These are phyloP conservation scores for Ostreobium quekettii DNA, from an alignment of 139 green algal genomes.

Conservation along the genomic window DNA sequence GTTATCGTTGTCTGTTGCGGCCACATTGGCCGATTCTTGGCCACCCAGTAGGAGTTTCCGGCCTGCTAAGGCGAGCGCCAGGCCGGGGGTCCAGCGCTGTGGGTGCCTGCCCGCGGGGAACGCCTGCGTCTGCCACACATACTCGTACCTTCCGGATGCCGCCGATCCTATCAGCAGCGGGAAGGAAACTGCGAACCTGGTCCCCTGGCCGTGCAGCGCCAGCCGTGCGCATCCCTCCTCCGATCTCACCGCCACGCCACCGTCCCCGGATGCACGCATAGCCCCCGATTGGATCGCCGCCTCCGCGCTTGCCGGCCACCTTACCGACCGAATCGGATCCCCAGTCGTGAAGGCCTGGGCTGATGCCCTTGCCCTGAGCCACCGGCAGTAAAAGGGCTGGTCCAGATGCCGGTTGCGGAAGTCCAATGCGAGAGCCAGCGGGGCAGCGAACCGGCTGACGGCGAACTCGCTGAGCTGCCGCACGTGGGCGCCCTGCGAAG, in stretches of 20 bases:
- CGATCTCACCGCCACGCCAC: constrained; percentile 29
- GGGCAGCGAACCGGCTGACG: constrained; percentile 26
- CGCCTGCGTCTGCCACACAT: constrained; percentile 44
- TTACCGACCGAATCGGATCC: constrained; percentile 29
- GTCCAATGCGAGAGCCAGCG: constrained; percentile 35
- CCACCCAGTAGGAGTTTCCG: too few relatives aligned
- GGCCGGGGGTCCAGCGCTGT: constrained; percentile 10
- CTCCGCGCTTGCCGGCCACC: constrained; percentile 32
- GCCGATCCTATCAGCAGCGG: constrained; percentile 38
- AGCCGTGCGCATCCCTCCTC: constrained; percentile 37
- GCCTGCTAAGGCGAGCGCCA: neutral
- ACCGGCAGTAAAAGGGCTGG: constrained; percentile 26
- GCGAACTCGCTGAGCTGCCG: constrained; percentile 48
- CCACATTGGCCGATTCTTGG: too few relatives aligned
- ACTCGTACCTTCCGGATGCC: constrained; percentile 28
- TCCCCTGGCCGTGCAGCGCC: constrained; percentile 36
- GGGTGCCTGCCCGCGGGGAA: constrained; percentile 21
- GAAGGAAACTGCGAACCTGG: constrained; percentile 51
- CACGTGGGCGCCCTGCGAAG: constrained; percentile 9
- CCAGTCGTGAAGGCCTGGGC: constrained; percentile 27
- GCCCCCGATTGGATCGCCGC: constrained; percentile 23
- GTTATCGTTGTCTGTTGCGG: too few relatives aligned
- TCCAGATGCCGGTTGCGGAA: constrained; percentile 56
- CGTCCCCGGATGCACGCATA: constrained; percentile 28
- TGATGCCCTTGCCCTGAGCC: neutral